Evolutionary conservation across 768 basidiomycete genomes (phyloP), one percentile per base, ranked within the genome.

Genomic region (Floccularia luteovirens): DNA sequence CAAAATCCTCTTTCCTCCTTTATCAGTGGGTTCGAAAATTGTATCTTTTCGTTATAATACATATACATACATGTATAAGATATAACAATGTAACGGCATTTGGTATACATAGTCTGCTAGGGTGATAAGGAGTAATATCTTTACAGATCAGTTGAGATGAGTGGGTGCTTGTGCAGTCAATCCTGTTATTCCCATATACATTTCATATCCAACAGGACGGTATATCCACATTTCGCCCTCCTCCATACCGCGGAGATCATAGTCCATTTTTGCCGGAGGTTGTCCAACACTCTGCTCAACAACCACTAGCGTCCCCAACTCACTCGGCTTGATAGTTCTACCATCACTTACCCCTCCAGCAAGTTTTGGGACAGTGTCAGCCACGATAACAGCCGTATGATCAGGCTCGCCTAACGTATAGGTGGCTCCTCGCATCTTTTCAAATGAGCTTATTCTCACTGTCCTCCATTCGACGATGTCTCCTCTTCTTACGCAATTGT

Each of bases 221-320:
- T 77, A 77, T 21, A 77, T 67, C 75, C 75, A 77, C 40, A 78
- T 55, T 53, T 76, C 73, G 3, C 76, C 76, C 46, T 64, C 56
- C 44, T 64, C 58, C 38, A 79, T 53, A 32, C 54, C 55, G 16
- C 50, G 50, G 42, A 77, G 52, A 44, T 70, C 66, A 49, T 77
- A 77, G 13, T 54, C 62, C 27, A 44, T 46, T 28, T 61, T 48
- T 41, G 53, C 45, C 23, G 76, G 76, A 13, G 60, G 59, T 23
- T 50, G 51, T 3, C 66, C 64, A 19, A 64, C 57, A 30, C 68
- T 67, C 51, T 79, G 77, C 48, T 79, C 76, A 14, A 76, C 62
- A 10, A 79, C 76, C 45, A 67, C 67, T 44, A 78, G 46, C 16
- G 59, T 53, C 13, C 57, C 61, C 24, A 77, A 48, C n/a, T 67